These are phyloP conservation scores for Chrysopogon serrulatus DNA, from an alignment of 176 grass and related monocot species.

Conservation along the genomic window DNA sequence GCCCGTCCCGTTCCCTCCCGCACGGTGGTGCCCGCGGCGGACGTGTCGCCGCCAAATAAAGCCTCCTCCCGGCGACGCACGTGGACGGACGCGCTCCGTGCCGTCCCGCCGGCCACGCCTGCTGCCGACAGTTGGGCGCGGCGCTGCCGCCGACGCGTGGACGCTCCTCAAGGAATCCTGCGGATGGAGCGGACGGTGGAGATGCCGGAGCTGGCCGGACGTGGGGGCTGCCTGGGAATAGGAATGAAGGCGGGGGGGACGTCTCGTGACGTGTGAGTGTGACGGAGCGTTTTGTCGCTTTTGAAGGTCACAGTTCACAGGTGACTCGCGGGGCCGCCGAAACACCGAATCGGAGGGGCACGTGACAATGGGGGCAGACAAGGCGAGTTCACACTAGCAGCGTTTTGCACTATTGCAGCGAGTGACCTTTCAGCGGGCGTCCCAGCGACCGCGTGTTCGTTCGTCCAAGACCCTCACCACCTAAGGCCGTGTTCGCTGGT, in stretches of 20 bases:
- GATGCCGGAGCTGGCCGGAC: background rate
- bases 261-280: background rate
- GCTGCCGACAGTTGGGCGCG: conserved; percentile 20
- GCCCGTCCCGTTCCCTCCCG: background rate
- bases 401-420: background rate
- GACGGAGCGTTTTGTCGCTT: conserved; percentile 4
- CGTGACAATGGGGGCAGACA: background rate
- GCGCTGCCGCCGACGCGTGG: conserved; percentile 15
- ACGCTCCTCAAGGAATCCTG: background rate
- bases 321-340: conserved; percentile 5
- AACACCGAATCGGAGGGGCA: background rate
- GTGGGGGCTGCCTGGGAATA: background rate
- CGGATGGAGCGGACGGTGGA: background rate
- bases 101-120: background rate
- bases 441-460: background rate
- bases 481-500: no score
- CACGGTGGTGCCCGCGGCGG: background rate
- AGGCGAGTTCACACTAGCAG: background rate
- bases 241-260: background rate
- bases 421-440: background rate
- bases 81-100: background rate
- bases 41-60: conserved; percentile 19
- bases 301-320: conserved; percentile 9
- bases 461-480: no score
- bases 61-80: background rate